These are phyloP conservation scores for Yueomyces sinensis DNA, from an alignment of 805 yeast genomes.

Conservation along the genomic window DNA sequence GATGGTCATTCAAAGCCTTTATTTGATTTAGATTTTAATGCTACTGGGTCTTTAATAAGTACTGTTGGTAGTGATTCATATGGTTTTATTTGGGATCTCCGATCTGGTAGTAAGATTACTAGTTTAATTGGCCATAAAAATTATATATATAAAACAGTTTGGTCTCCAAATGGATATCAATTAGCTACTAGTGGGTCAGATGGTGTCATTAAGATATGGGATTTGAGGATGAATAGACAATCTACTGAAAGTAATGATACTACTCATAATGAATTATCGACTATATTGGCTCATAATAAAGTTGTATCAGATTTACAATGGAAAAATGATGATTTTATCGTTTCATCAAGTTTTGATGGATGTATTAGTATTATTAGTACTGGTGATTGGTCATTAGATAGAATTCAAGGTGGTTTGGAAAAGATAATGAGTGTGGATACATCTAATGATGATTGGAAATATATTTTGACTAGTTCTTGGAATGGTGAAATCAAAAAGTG, in stretches of 20 bases:
- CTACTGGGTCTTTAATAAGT: constrained; percentile 64
- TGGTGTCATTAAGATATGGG: constrained; percentile 75
- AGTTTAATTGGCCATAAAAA: constrained; percentile 54
- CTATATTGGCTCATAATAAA: constrained; percentile 65
- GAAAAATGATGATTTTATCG: constrained; percentile 34
- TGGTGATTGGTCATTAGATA: constrained; percentile 54
- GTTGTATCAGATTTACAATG: constrained; percentile 56
- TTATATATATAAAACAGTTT: constrained; percentile 57
- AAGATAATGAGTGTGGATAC: constrained; percentile 63
- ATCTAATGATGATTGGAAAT: constrained; percentile 24
- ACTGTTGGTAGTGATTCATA: constrained; percentile 71
- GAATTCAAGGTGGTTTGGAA: constrained; percentile 47
- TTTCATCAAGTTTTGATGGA: constrained; percentile 63
- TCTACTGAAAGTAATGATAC: too few species aligned
- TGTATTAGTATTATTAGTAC: constrained; percentile 47
- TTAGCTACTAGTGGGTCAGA: constrained; percentile 81
- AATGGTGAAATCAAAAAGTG: constrained; percentile 66
- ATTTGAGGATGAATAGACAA: constrained; percentile 36
- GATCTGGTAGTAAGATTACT: constrained; percentile 58
- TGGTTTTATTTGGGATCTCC: constrained; percentile 71
- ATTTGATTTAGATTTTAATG: constrained; percentile 46
- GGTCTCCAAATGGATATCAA: constrained; percentile 65
- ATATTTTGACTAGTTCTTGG: constrained; percentile 65
- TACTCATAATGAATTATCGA: constrained; percentile 19
- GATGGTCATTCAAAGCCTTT: constrained; percentile 81